A percentile compares a stretch with the other conserved stretches of the same genome.
phyloP scores from a whole-genome alignment of 2,329 filamentous ascomycete species.

The Macrophomina pseudophaseolina region DNA sequence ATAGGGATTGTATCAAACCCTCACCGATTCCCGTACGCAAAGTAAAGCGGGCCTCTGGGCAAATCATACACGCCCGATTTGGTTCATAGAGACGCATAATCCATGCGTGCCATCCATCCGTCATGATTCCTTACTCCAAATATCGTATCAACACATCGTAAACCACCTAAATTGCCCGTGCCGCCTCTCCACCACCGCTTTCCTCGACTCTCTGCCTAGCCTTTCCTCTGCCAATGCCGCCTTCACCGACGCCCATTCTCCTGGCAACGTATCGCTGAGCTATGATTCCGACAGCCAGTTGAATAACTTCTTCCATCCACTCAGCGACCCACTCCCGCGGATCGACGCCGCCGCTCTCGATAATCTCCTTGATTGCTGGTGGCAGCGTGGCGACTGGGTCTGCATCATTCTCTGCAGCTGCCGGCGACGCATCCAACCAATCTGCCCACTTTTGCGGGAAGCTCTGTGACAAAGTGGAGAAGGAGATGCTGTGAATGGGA shows the following conservation, averaged over 20 bases:
- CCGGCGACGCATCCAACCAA: slow-evolving; percentile 75
- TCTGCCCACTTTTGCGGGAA: slow-evolving; percentile 85
- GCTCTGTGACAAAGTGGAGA: slow-evolving; percentile 79
- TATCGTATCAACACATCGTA: not conserved
- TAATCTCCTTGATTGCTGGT: slow-evolving; percentile 84
- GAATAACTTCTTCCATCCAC: slow-evolving; percentile 90
- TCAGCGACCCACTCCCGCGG: slow-evolving; percentile 96
- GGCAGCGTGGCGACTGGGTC: slow-evolving; percentile 59
- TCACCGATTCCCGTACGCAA: not conserved
- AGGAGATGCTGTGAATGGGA: slow-evolving; percentile 88
- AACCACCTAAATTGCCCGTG: slow-evolving; percentile 51
- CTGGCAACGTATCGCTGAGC: slow-evolving; percentile 94
- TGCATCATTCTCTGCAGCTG: slow-evolving; percentile 51
- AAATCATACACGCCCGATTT: not conserved
- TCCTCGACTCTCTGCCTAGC: slow-evolving; percentile 60
- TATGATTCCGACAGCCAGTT: slow-evolving; percentile 78
- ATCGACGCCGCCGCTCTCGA: slow-evolving; percentile 76
- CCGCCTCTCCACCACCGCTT: slow-evolving; percentile 64
- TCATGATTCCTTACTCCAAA: not conserved
- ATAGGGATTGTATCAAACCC: not conserved
- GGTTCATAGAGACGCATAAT: not conserved
- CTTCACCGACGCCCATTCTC: slow-evolving; percentile 94
- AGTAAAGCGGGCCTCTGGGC: not conserved
- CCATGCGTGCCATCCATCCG: not conserved
- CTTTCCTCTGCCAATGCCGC: slow-evolving; percentile 66